These are phyloP conservation scores for Podaxis sp. DNA, from an alignment of 768 basidiomycete species.

Conservation along the genomic window DNA sequence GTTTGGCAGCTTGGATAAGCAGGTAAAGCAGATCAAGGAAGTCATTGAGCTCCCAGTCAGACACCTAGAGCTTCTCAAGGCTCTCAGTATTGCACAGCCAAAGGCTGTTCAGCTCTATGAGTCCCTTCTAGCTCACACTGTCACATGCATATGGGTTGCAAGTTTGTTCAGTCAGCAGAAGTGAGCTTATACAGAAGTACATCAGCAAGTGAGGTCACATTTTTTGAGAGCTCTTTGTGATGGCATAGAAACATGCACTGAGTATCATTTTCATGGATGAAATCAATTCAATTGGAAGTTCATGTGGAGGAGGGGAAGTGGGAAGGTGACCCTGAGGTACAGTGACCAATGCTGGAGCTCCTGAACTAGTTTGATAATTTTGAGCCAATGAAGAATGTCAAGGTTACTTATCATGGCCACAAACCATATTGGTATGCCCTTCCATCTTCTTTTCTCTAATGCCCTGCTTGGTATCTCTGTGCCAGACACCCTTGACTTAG, in stretches of 20 bases:
- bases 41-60: conserved; percentile 98
- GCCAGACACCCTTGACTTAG: conserved; percentile 90
- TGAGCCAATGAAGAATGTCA: conserved; percentile 97
- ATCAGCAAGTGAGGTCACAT: conserved; percentile 96
- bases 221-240: conserved; percentile 97
- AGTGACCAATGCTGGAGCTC: conserved; percentile 88
- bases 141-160: conserved; percentile 97
- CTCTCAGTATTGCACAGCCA: conserved; percentile 94
- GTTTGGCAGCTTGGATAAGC: conserved; percentile 98
- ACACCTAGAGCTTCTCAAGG: conserved; percentile 95
- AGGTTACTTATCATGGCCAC: conserved; percentile 96
- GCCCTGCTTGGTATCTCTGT: not conserved
- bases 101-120: conserved; percentile 97
- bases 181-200: conserved; percentile 96
- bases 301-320: conserved; percentile 87
- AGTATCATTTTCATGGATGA: conserved; percentile 99
- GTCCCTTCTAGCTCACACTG: conserved; percentile 91
- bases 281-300: conserved; percentile 96
- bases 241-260: conserved; percentile 96
- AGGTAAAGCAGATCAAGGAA: conserved; percentile 97
- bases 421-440: conserved; percentile 79
- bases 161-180: conserved; percentile 96
- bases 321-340: conserved; percentile 89
- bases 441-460: not conserved
- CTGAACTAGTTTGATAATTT: conserved; percentile 90